phyloP scores from a whole-genome alignment of 2,329 filamentous ascomycete species.

The Pseudocercospora fuligena region DNA sequence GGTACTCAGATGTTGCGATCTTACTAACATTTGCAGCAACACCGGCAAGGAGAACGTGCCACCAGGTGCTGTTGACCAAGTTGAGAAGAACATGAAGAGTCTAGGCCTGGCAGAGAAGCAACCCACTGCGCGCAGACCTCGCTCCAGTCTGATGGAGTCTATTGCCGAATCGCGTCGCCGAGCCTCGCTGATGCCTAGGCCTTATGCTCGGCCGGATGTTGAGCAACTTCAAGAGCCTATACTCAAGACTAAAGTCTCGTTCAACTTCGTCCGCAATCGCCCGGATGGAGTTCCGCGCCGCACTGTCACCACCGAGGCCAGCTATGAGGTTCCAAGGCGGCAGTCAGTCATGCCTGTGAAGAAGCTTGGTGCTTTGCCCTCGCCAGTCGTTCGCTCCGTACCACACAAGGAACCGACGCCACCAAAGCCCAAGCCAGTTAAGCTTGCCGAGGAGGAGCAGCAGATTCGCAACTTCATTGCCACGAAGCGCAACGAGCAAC shows the following conservation, averaged over 20 bases:
- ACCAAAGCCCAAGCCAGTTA: conserved; percentile 9
- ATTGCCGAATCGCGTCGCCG: conserved; percentile 33
- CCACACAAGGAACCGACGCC: background rate
- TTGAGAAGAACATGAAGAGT: conserved; percentile 13
- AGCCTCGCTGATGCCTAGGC: conserved; percentile 25
- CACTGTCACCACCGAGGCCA: background rate
- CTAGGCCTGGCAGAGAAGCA: background rate
- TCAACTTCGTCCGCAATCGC: background rate
- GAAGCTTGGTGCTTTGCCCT: background rate
- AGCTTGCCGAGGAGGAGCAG: conserved; percentile 14
- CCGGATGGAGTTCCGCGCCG: background rate
- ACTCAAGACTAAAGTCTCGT: background rate
- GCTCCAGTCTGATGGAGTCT: conserved; percentile 26
- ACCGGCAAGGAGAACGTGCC: conserved; percentile 68
- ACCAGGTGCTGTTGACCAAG: conserved; percentile 45
- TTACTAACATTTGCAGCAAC: conserved; percentile 43
- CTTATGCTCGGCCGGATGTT: background rate
- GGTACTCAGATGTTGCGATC: background rate
- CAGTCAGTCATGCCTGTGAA: background rate
- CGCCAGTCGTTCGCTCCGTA: background rate
- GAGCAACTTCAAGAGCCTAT: background rate
- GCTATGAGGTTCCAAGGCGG: background rate
- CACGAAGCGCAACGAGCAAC: conserved; percentile 21
- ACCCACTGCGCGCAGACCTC: background rate
- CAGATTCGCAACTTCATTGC: conserved; percentile 25